Conservation (phyloP, 108 stramenopile genomes). For the Skeletonema potamos region DNA sequence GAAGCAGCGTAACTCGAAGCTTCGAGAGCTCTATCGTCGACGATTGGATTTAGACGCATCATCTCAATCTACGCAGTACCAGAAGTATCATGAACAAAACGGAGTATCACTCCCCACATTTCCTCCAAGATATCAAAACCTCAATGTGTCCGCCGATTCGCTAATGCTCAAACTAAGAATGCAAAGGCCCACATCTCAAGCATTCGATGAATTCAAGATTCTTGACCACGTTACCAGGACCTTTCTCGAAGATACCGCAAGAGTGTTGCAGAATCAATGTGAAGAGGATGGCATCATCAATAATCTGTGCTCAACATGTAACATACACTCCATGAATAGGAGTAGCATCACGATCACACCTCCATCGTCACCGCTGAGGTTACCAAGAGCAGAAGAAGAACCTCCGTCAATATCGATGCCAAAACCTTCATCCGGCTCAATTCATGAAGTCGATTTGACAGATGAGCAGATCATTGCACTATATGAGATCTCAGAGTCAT, state of each 20-base stretch:
- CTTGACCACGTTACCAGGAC: slow-evolving; percentile 13
- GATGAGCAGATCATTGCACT: slow-evolving; percentile 11
- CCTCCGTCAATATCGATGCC: not conserved
- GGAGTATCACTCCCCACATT: not conserved
- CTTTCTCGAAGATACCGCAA: slow-evolving; percentile 8
- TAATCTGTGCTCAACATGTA: not conserved
- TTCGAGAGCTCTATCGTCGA: slow-evolving; percentile 18
- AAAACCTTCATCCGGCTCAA: not conserved
- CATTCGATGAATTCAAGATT: not conserved
- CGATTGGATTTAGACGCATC: not conserved
- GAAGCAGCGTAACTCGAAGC: slow-evolving; percentile 19
- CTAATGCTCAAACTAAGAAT: not conserved
- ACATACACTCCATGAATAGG: not conserved
- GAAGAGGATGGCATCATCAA: not conserved
- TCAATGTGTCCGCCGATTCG: slow-evolving; percentile 5
- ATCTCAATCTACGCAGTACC: not conserved
- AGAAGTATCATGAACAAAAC: not conserved
- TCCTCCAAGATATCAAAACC: slow-evolving; percentile 28
- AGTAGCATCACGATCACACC: slow-evolving; percentile 21
- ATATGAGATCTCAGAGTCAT: not conserved
- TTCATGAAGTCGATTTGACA: slow-evolving; percentile 13
- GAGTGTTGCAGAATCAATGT: not conserved
- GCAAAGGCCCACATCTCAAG: not conserved
- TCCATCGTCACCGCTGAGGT: slow-evolving; percentile 10
- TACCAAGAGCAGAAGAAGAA: not conserved